Evolutionary conservation across 1,284 basidiomycete species (phyloP), one percentile per base, ranked within the genome.

Genomic region (Trametes pubescens): DNA sequence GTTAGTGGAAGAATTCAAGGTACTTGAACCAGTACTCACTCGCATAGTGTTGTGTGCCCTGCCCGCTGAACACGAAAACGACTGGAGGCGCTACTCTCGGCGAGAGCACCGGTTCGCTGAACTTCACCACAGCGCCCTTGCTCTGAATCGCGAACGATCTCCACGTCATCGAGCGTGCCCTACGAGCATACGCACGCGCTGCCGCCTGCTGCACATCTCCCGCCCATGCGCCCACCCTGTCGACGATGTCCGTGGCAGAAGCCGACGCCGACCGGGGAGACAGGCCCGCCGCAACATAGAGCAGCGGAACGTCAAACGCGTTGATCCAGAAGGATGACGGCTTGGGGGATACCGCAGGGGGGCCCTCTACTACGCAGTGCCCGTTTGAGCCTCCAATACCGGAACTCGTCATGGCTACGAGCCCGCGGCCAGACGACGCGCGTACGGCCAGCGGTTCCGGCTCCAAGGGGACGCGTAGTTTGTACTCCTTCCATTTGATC

Each of bases 361-460:
- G 73, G 35, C 71, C 69, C 68, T 82, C 75, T 5, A 82, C 47
- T 21, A 83, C 74, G 35, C 71, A 72, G 59, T 82, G 80, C 7
- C 76, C 81, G 59, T 79, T 81, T 7, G 76, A 72, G 7, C 82
- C 82, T 7, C 81, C 81, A 43, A 84, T 81, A 2, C 82, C 82
- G 13, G 77, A 80, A 66, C 81, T 79, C 0, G 75, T 72, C 35
- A 84, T 77, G 0, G 81, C 76, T 9, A 83, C 71, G 2, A 82
- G 69, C 2, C 73, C 66, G 14, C 57, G 66, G 34, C 71, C 68
- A 9, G 61, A 56, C 35, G 40, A 18, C 11, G 64, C 62, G 51
- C 66, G 62, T 48, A 57, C 57, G 0, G 69, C 57, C 16, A 80
- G 70, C 24, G 55, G 65, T 4, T 60, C 65, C 9, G 69, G 56